These are phyloP conservation scores for Lodderomyces theae DNA, from an alignment of 1,139 yeast species.

Conservation along the genomic window DNA sequence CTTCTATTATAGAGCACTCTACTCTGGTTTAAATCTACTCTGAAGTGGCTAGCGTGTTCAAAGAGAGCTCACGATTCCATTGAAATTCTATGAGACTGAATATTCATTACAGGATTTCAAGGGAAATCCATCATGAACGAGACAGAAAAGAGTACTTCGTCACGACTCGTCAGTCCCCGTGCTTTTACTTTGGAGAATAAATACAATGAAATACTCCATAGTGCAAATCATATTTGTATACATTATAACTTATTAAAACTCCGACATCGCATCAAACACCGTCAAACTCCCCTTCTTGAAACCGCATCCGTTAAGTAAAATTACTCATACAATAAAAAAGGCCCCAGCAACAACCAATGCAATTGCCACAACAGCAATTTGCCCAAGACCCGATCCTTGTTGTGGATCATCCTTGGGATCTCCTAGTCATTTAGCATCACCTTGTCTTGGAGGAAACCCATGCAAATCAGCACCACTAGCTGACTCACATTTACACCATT, in stretches of 20 bases:
- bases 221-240: too few relatives aligned
- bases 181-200: too few relatives aligned
- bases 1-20: too few relatives aligned
- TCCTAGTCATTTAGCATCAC: conserved; percentile 14
- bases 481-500: conserved; percentile 35
- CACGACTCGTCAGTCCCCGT: too few relatives aligned
- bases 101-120: too few relatives aligned
- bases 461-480: conserved; percentile 15
- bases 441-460: conserved; percentile 19
- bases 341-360: neutral
- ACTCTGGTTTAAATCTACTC: too few relatives aligned
- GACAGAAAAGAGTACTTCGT: too few relatives aligned
- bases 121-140: too few relatives aligned
- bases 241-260: neutral
- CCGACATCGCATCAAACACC: neutral
- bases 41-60: too few relatives aligned
- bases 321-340: neutral
- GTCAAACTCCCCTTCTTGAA: neutral
- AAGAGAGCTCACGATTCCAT: too few relatives aligned
- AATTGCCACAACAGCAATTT: neutral
- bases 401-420: conserved; percentile 5
- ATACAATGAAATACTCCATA: too few relatives aligned
- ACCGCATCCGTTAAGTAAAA: neutral
- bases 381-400: neutral
- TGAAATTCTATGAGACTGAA: too few relatives aligned